phyloP scores from a whole-genome alignment of 345 rosid genomes.

The Eucalyptus albens region DNA sequence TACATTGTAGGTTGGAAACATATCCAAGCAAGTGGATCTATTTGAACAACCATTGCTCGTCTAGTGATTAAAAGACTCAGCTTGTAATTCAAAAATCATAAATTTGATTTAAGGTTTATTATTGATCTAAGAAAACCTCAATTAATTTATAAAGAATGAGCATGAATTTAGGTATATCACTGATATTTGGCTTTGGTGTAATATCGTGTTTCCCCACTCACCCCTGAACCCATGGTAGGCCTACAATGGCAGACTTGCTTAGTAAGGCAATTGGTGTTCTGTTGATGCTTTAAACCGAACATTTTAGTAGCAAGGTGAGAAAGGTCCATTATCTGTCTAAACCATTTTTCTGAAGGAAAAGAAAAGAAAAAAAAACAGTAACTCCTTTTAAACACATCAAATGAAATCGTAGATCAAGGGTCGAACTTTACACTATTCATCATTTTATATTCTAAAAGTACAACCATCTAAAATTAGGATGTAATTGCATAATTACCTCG shows the following conservation, averaged over 20 bases:
- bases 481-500: background rate
- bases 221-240: rapidly evolving
- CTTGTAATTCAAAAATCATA: background rate
- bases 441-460: background rate
- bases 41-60: background rate
- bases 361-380: background rate
- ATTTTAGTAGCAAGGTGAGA: background rate
- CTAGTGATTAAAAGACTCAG: background rate
- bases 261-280: too few species aligned
- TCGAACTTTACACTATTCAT: background rate
- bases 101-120: rapidly evolving
- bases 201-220: background rate
- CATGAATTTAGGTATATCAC: background rate
- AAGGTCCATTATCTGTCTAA: background rate
- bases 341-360: background rate
- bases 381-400: background rate
- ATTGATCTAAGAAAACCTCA: background rate
- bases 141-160: background rate
- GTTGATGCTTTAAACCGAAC: background rate
- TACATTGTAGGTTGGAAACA: background rate
- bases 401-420: background rate
- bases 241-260: rapidly evolving
- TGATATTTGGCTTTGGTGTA: background rate
- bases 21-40: background rate
- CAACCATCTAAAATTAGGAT: background rate